Base-by-base conservation (phyloP, 164 flowering plant species). In the Liriodendron chinense region DNA sequence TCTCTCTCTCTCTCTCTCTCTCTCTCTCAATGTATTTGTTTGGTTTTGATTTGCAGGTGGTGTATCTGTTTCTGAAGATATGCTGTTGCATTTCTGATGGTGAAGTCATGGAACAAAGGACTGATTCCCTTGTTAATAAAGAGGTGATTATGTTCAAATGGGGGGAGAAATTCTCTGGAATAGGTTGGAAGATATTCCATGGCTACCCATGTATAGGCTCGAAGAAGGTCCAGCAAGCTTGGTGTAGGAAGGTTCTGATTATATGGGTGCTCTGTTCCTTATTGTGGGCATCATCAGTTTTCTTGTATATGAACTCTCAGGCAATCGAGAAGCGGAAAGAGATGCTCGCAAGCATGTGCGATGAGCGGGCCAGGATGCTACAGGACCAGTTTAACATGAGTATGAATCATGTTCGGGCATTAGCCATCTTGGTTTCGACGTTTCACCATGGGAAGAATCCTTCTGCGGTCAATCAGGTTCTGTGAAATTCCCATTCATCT, bases 401-500 rank as follows among this genome's bases (percentile, higher is more conserved):
- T 77, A 88, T 94, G 98, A 94, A 92, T 69, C 98, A 94, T 82
- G 77, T 92, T 23, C 98, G 91, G 72, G 98, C 99, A 28, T 86
- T 96, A 87, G 86, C 99, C 63, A 89, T 92, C 74, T 66, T 94
- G 83, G 88, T 96, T 76, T 86, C 96, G 10, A 92, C 92, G 26
- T 96, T 91, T 74, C 95, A 96, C 81, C 98, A 96, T 81, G 92
- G 83, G 48, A 89, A 84, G 70, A 85, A 77, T 69, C 97, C 97
- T 3, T 88, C 98, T 80, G 93, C 98, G 23, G 90, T 94, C 80
- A 92, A 92, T 83, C 98, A 94, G 97, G 98, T 94, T 83, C 9
- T 7, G 12, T 10, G 43, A 34, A 64, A 61, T 6, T 61, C 22
- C 64, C 64, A 7, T 61, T 61, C 22, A 22, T 61, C 9, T 61